phyloP scores from a whole-genome alignment of 345 rosid species.

The Eucalyptus urophylla region DNA sequence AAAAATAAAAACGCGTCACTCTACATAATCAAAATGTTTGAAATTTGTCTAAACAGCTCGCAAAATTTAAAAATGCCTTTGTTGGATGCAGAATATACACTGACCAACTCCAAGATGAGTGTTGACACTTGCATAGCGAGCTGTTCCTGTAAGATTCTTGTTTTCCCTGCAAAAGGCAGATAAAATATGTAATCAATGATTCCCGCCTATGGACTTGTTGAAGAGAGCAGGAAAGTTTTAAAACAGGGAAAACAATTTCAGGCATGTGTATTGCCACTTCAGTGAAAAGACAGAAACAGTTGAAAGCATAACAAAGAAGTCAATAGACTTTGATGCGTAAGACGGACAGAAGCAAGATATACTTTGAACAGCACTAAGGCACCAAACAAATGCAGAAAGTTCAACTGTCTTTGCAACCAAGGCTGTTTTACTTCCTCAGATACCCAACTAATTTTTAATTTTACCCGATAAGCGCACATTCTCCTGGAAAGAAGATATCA shows the following conservation, averaged over 20 bases:
- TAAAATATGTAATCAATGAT: background rate
- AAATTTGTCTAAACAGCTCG: background rate
- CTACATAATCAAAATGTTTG: background rate
- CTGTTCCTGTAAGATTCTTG: constrained; percentile 97
- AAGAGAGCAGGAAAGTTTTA: background rate
- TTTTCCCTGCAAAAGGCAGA: constrained; percentile 56
- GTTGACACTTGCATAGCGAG: constrained; percentile 94
- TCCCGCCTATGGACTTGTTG: background rate
- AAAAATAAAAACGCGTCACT: background rate
- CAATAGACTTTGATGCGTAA: background rate
- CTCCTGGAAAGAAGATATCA: background rate
- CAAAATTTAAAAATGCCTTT: background rate
- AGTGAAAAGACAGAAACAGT: background rate
- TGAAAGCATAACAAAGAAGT: background rate
- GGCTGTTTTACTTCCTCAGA: background rate
- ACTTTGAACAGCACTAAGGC: background rate
- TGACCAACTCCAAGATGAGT: constrained; percentile 97
- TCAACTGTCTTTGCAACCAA: background rate
- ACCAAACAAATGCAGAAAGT: background rate
- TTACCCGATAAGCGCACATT: background rate
- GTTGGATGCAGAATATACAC: background rate
- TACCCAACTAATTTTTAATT: background rate
- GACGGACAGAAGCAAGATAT: background rate
- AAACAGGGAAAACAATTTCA: background rate
- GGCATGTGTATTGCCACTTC: background rate